Conservation (phyloP, 495 filamentous ascomycete genomes). For the Extremus antarcticus region DNA sequence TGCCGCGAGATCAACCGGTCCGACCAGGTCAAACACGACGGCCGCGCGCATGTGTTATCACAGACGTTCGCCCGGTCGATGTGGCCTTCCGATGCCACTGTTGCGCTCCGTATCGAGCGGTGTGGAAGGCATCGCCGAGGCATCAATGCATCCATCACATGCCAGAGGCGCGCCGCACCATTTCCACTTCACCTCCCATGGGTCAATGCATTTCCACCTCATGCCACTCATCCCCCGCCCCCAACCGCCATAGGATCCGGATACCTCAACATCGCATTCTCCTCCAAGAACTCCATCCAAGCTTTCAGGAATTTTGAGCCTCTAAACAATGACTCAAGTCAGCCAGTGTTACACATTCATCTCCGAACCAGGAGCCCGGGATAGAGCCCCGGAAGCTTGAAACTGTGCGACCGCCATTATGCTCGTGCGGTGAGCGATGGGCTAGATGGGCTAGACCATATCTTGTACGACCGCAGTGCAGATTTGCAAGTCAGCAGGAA, state of each 20-base stretch:
- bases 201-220: neutral
- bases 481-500: too few relatives aligned
- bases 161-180: too few relatives aligned
- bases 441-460: neutral
- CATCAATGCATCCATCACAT: too few relatives aligned
- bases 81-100: neutral
- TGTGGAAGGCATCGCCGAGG: too few relatives aligned
- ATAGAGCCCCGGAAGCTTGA: too few relatives aligned
- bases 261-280: constrained; percentile 74
- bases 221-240: neutral
- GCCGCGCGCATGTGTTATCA: neutral
- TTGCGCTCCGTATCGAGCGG: too few relatives aligned
- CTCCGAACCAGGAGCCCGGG: neutral
- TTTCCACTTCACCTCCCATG: too few relatives aligned
- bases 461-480: neutral
- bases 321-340: constrained; percentile 32
- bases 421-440: neutral
- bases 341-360: constrained; percentile 2
- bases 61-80: neutral
- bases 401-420: neutral
- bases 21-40: neutral
- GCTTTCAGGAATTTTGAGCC: constrained; percentile 70
- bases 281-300: constrained; percentile 85
- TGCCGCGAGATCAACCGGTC: neutral
- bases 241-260: constrained; percentile 43